phyloP scores from a whole-genome alignment of 148 eudicot species.

The Rhododendron griersonianum region DNA sequence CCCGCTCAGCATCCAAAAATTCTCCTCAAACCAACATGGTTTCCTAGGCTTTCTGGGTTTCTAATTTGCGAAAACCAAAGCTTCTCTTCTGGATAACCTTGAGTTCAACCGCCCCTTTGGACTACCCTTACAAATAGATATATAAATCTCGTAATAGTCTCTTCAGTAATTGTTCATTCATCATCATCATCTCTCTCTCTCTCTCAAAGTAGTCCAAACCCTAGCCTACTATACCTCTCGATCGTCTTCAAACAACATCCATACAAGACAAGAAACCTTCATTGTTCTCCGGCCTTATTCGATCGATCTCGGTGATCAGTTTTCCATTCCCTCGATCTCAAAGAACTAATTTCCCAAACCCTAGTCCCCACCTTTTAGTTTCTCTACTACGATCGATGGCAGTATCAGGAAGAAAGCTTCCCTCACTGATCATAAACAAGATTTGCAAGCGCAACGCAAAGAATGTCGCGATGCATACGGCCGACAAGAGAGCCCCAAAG shows the following conservation, averaged over 20 bases:
- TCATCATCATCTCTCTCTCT: no score
- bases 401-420: not conserved
- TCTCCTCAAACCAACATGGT: not conserved
- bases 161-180: not conserved
- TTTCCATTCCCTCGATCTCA: not conserved
- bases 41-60: not conserved
- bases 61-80: no score
- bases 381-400: not conserved
- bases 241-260: not conserved
- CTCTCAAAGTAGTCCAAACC: no score
- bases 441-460: not conserved
- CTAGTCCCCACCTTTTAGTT: no score
- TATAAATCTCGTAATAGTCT: not conserved
- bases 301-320: not conserved
- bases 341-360: no score
- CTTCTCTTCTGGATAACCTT: no score
- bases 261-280: not conserved
- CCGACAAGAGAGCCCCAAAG: not conserved
- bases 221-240: no score
- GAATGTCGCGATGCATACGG: not conserved
- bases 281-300: not conserved
- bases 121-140: not conserved
- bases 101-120: not conserved
- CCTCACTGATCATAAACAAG: not conserved
- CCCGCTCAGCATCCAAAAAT: no score